These are phyloP conservation scores for Amyloporia xantha DNA, from an alignment of 768 basidiomycete species.

Conservation along the genomic window DNA sequence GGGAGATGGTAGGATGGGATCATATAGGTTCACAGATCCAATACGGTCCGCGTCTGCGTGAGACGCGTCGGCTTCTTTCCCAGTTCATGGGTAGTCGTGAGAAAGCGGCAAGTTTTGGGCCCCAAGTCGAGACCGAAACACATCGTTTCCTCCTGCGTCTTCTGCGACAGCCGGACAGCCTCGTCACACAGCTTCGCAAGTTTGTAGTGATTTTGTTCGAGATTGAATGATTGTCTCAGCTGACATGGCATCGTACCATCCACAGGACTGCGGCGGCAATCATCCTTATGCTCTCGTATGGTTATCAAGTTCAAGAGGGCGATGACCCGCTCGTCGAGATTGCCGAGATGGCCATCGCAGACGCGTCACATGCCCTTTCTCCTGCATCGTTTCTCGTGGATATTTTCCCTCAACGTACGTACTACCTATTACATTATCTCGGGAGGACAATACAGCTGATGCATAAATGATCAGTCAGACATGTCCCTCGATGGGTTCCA, in stretches of 20 bases:
- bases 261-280: slow-evolving; percentile 21
- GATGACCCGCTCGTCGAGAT: slow-evolving; percentile 34
- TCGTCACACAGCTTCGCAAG: slow-evolving; percentile 25
- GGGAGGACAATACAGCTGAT: neutral
- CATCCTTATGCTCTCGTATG: slow-evolving; percentile 24
- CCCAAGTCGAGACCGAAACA: slow-evolving; percentile 26
- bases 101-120: slow-evolving; percentile 20
- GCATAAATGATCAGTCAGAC: slow-evolving; percentile 28
- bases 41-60: slow-evolving; percentile 24
- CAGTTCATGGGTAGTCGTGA: slow-evolving; percentile 19
- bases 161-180: slow-evolving; percentile 17
- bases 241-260: neutral
- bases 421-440: neutral
- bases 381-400: slow-evolving; percentile 27
- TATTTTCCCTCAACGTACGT: slow-evolving; percentile 23
- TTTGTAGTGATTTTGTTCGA: too few species aligned
- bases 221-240: neutral
- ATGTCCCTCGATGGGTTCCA: slow-evolving; percentile 35
- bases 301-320: slow-evolving; percentile 20
- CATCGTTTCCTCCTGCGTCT: slow-evolving; percentile 25
- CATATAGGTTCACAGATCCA: slow-evolving; percentile 15
- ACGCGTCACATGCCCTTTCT: slow-evolving; percentile 18
- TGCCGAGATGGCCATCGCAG: slow-evolving; percentile 25
- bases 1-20: slow-evolving; percentile 24
- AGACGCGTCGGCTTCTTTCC: slow-evolving; percentile 20